Conservation (phyloP, 768 basidiomycete species). For the Solioccasus polychromus region DNA sequence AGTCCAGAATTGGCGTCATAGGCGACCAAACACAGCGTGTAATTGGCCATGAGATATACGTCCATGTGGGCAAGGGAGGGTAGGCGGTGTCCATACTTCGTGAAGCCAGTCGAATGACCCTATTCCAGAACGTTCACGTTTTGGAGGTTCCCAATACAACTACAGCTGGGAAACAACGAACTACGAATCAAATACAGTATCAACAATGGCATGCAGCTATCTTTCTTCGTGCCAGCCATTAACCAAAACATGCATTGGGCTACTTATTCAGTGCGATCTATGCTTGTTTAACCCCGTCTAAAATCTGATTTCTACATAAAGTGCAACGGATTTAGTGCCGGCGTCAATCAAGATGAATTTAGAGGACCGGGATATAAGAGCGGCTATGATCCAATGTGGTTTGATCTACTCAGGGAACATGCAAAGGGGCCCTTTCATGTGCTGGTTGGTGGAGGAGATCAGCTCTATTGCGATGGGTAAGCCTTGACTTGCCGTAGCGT, state of each 20-base stretch:
- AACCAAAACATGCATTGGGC: constrained; percentile 90
- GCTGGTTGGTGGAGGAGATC: constrained; percentile 93
- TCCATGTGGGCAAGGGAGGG: constrained; percentile 58
- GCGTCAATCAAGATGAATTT: constrained; percentile 87
- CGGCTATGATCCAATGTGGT: constrained; percentile 92
- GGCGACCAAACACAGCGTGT: constrained; percentile 41
- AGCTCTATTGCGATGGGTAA: constrained; percentile 82
- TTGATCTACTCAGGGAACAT: constrained; percentile 85
- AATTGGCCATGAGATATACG: constrained; percentile 69
- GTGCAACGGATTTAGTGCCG: constrained; percentile 89
- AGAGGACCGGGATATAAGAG: constrained; percentile 73
- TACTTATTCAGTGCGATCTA: constrained; percentile 66
- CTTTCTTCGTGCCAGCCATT: constrained; percentile 80
- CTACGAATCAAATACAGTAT: constrained; percentile 79
- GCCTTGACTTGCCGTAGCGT: constrained; percentile 17
- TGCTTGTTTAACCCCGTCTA: not conserved
- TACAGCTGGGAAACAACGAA: constrained; percentile 70
- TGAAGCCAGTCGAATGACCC: not conserved
- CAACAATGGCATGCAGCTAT: constrained; percentile 72
- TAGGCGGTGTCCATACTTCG: constrained; percentile 27
- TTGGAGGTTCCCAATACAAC: constrained; percentile 87
- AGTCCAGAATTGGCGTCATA: constrained; percentile 17
- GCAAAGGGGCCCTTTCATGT: constrained; percentile 78
- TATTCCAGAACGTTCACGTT: constrained; percentile 79
- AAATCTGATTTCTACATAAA: constrained; percentile 23